phyloP scores from a whole-genome alignment of 345 rosid genomes.

The Luvunga scandens region DNA sequence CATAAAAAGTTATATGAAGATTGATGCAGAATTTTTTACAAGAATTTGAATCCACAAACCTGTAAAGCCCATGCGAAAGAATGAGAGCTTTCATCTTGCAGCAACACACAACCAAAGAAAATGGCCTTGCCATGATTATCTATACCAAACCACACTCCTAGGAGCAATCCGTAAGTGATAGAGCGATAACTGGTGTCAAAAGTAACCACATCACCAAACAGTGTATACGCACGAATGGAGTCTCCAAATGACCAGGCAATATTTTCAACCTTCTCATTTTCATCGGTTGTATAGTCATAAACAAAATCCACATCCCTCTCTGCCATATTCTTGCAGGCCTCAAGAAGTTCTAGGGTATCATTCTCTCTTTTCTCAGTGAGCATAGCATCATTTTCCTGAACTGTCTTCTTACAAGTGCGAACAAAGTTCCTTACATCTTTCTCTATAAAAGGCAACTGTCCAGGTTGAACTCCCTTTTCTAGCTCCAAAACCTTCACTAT shows the following conservation, averaged over 20 bases:
- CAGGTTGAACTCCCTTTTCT: constrained; percentile 84
- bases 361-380: constrained; percentile 71
- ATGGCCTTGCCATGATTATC: constrained; percentile 65
- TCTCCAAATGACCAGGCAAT: constrained; percentile 87
- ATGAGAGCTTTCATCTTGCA: constrained; percentile 69
- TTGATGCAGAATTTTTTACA: constrained; percentile 27
- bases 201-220: constrained; percentile 74
- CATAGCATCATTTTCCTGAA: constrained; percentile 84
- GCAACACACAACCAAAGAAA: constrained; percentile 74
- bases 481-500: constrained; percentile 83
- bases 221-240: constrained; percentile 47
- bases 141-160: constrained; percentile 81
- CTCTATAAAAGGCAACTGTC: constrained; percentile 85
- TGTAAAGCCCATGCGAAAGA: constrained; percentile 94
- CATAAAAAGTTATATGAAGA: constrained; percentile 28
- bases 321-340: constrained; percentile 62
- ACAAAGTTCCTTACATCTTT: constrained; percentile 94
- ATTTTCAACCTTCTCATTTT: constrained; percentile 65
- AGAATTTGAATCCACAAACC: constrained; percentile 57
- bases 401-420: constrained; percentile 75
- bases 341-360: constrained; percentile 70
- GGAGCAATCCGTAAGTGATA: constrained; percentile 74
- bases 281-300: constrained; percentile 67
- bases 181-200: constrained; percentile 79
- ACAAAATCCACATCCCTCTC: constrained; percentile 70